A percentile compares a stretch with the other conserved stretches of the same genome.
Evolutionary conservation across 2,329 filamentous ascomycete genomes (phyloP).

Genomic region (Penicillium sp.): DNA sequence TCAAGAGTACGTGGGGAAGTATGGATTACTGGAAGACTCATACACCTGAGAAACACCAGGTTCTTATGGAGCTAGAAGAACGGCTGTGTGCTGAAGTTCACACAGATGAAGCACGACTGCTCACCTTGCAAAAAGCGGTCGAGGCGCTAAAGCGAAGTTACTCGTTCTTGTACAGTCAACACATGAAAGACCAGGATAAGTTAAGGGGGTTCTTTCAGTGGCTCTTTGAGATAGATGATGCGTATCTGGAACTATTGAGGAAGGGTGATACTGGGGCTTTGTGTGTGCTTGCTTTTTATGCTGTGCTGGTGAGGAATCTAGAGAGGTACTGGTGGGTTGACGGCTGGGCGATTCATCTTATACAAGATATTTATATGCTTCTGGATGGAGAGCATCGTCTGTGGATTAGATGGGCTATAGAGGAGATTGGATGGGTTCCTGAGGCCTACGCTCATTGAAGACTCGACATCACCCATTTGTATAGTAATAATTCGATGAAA

Average conservation of each 20-base stretch:
- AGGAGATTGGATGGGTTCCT: conserved; percentile 3
- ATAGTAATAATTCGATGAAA: too few species aligned
- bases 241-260: not conserved
- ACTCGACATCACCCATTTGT: too few species aligned
- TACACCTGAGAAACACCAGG: not conserved
- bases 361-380: not conserved
- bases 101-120: not conserved
- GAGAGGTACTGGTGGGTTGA: conserved; percentile 3
- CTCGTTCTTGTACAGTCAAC: not conserved
- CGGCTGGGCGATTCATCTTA: not conserved
- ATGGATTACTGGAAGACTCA: conserved; percentile 1
- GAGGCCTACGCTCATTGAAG: not conserved
- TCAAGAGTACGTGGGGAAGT: conserved; percentile 3
- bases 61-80: not conserved
- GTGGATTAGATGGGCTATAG: conserved; percentile 4
- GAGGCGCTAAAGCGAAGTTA: not conserved
- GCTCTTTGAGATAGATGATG: not conserved
- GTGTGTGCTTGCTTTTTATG: conserved; percentile 2
- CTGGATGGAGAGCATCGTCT: conserved; percentile 4
- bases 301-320: not conserved
- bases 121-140: not conserved
- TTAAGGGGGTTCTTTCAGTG: not conserved
- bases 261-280: not conserved
- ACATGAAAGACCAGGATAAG: conserved; percentile 1
- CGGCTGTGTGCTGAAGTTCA: not conserved